Evolutionary conservation across 2,329 filamentous ascomycete species (phyloP).

Genomic region (Colletotrichum tanaceti): DNA sequence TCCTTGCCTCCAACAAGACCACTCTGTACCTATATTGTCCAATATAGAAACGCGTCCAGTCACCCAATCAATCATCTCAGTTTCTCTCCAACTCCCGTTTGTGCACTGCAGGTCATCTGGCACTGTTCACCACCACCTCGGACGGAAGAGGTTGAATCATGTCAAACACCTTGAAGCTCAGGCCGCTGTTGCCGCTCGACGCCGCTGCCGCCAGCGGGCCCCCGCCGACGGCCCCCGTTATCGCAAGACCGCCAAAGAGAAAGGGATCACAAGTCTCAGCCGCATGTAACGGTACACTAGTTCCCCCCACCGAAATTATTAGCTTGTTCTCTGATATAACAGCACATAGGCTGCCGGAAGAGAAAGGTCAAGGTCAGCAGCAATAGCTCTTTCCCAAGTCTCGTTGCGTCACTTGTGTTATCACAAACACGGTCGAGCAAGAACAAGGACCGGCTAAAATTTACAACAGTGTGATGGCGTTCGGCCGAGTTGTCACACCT

Average conservation of each 20-base stretch:
- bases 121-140: not conserved
- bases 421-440: not conserved
- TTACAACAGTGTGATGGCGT: slow-evolving; percentile 13
- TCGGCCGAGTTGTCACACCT: slow-evolving; percentile 16
- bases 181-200: slow-evolving; percentile 24
- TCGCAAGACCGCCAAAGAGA: not conserved
- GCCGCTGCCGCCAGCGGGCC: not conserved
- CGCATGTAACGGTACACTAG: slow-evolving; percentile 19
- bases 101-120: not conserved
- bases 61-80: not conserved
- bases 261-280: slow-evolving; percentile 16
- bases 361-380: slow-evolving; percentile 25
- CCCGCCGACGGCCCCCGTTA: not conserved
- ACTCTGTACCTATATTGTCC: not conserved
- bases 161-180: not conserved
- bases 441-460: not conserved
- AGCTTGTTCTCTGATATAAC: not conserved
- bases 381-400: not conserved
- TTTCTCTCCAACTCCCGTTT: fast-evolving
- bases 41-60: not conserved
- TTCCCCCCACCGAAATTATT: not conserved
- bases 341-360: slow-evolving; percentile 11
- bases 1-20: not conserved
- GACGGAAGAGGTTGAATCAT: not conserved
- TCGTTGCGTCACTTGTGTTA: not conserved